phyloP scores from a whole-genome alignment of 345 rosid species.

The Gynandropsis gynandra region DNA sequence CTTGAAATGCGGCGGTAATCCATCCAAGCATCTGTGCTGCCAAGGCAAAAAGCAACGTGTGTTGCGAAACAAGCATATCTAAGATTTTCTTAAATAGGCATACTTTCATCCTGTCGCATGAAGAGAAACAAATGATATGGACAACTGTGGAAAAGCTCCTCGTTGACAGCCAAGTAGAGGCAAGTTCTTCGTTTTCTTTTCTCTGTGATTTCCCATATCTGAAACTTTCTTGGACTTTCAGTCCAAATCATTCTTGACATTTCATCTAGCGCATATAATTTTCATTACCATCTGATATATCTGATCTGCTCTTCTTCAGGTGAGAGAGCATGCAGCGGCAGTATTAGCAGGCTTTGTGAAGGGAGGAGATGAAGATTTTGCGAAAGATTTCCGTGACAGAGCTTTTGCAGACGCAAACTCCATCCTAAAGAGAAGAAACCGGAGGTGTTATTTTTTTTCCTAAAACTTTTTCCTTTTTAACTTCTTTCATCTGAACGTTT shows the following conservation, averaged over 20 bases:
- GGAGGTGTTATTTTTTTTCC: slow-evolving; percentile 35
- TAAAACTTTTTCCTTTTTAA: neutral
- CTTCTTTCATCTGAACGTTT: neutral
- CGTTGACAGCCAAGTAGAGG: slow-evolving; percentile 96
- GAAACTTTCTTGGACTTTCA: too few species aligned
- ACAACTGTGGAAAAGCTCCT: slow-evolving; percentile 70
- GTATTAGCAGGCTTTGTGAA: slow-evolving; percentile 95
- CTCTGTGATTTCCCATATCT: neutral
- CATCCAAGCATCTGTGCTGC: slow-evolving; percentile 1
- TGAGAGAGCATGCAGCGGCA: slow-evolving; percentile 97
- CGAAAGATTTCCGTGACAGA: slow-evolving; percentile 72
- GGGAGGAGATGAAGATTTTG: slow-evolving; percentile 86
- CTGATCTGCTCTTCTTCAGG: slow-evolving; percentile 32
- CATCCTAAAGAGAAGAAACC: slow-evolving; percentile 51
- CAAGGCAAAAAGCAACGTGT: slow-evolving; percentile 12
- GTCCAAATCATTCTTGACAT: neutral
- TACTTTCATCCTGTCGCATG: slow-evolving; percentile 65
- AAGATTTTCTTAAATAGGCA: slow-evolving; percentile 45
- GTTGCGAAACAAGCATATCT: slow-evolving; percentile 3
- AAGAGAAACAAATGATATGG: slow-evolving; percentile 78
- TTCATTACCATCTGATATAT: slow-evolving; percentile 3
- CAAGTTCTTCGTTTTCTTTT: slow-evolving; percentile 27
- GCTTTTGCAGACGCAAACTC: slow-evolving; percentile 68
- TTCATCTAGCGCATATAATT: neutral
- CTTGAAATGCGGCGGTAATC: neutral